Evolutionary conservation across 305 asterid species (phyloP), one percentile per base, ranked within the genome.

Genomic region (Andrographis paniculata): DNA sequence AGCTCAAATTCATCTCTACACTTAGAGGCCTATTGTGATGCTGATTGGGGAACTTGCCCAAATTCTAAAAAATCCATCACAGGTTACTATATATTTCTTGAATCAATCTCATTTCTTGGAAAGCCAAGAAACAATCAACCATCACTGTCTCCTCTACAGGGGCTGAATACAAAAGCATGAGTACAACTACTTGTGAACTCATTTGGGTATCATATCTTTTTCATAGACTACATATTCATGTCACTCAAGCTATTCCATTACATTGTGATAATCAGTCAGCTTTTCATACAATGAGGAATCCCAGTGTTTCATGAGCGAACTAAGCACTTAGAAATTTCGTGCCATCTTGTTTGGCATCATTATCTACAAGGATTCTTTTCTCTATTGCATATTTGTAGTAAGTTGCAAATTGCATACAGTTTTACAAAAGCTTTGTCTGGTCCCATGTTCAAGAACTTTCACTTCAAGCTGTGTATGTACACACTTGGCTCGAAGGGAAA

Each of bases 301-400:
- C 24, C 0, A 42, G n/a, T 48, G 24, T 48, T 48, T 20, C 53
- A 48, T 28, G 41, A 48, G 9, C 53, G 20, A 6, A 48, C 53
- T 1, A 48, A 48, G 11, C 53, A 27, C 22, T 5, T 48, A 2
- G 53, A 48, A 1, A 28, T 48, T 2, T 40, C 28, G 2, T 48
- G 41, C 31, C 39, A 48, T 15, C 6, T 48, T 0, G 53, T 48
- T 1, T 22, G 53, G 0, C 1, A 27, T 7, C 24, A 48, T 1
- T 27, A 27, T 14, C 0, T 9, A 4, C 40, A 8, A 7, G 53
- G 53, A 0, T 7, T 28, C 17, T 14, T 48, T 17, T 9, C 13
- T 1, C 53, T 36, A 4, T 6, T 9, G 2, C 15, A 48, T 17
- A 13, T 48, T n/a, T n/a, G n/a, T n/a, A n/a, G n/a, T n/a, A n/a